These are phyloP conservation scores for Oryza australiensis DNA, from an alignment of 176 grass and related monocot genomes.

Conservation along the genomic window DNA sequence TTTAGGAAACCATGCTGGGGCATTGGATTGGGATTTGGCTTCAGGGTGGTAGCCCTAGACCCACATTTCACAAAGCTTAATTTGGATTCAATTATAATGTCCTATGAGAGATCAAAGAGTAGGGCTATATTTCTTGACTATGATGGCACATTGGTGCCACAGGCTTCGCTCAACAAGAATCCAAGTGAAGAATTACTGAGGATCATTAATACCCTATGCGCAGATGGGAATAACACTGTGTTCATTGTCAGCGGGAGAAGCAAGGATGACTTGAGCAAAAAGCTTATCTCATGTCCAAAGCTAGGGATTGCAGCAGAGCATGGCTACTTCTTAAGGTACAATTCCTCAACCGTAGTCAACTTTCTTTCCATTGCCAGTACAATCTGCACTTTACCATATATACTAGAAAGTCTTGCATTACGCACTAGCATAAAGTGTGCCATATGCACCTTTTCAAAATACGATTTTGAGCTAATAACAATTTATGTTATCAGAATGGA, in stretches of 20 bases:
- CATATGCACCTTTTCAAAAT: neutral
- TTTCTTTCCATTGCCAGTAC: constrained; percentile 2
- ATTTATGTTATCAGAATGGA: neutral
- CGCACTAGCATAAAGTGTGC: neutral
- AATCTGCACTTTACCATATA: neutral
- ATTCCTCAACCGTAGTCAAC: neutral
- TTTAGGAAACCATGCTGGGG: constrained; percentile 87
- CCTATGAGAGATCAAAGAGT: constrained; percentile 65
- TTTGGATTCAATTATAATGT: constrained; percentile 69
- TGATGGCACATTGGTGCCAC: constrained; percentile 85
- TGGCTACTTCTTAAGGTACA: constrained; percentile 80
- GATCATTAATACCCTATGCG: constrained; percentile 69
- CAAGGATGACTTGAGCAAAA: constrained; percentile 46
- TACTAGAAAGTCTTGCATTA: neutral
- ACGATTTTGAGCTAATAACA: neutral
- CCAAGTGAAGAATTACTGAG: constrained; percentile 59
- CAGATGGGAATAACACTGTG: constrained; percentile 61
- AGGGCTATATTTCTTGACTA: constrained; percentile 85
- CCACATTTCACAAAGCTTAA: constrained; percentile 78
- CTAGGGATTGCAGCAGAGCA: constrained; percentile 86
- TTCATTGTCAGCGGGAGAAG: constrained; percentile 77
- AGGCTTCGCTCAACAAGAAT: constrained; percentile 50
- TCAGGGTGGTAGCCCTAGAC: constrained; percentile 86
- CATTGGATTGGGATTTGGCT: constrained; percentile 85
- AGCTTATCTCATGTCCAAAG: constrained; percentile 62